Conservation (phyloP, 1,139 yeast species). For the Meyerozyma carpophila region DNA sequence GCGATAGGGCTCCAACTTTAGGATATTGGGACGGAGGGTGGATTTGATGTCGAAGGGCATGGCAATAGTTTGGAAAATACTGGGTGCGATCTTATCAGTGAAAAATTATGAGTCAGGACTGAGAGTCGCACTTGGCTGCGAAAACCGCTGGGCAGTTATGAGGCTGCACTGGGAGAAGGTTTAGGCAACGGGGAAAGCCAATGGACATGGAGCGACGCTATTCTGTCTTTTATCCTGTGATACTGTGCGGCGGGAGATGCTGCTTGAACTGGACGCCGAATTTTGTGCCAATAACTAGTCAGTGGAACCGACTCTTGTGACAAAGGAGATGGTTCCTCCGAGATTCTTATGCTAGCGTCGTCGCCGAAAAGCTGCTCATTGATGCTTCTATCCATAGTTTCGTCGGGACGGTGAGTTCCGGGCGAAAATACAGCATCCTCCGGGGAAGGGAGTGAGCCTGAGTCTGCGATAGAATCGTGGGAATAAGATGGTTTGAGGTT, state of each 20-base stretch:
- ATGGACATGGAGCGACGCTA: neutral
- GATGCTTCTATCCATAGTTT: neutral
- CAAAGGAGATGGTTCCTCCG: neutral
- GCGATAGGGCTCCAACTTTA: conserved; percentile 78
- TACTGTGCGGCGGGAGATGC: neutral
- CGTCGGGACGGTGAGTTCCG: neutral
- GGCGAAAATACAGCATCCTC: neutral
- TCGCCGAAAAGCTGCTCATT: neutral
- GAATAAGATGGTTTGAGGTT: neutral
- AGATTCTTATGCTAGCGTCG: neutral
- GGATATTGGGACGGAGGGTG: conserved; percentile 79
- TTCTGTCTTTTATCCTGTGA: neutral
- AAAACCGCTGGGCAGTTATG: neutral
- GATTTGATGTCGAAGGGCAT: conserved; percentile 49
- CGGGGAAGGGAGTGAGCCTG: neutral
- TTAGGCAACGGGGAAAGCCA: neutral
- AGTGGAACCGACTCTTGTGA: neutral
- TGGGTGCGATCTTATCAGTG: neutral
- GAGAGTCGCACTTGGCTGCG: neutral
- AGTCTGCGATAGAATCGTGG: neutral
- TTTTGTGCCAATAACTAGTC: neutral
- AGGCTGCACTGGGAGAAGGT: neutral
- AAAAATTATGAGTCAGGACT: neutral
- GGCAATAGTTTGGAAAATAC: conserved; percentile 5
- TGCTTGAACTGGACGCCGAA: neutral